A percentile compares a stretch with the other conserved stretches of the same genome.
Evolutionary conservation across 768 basidiomycete species (phyloP).

Genomic region (Piloderma croceum): DNA sequence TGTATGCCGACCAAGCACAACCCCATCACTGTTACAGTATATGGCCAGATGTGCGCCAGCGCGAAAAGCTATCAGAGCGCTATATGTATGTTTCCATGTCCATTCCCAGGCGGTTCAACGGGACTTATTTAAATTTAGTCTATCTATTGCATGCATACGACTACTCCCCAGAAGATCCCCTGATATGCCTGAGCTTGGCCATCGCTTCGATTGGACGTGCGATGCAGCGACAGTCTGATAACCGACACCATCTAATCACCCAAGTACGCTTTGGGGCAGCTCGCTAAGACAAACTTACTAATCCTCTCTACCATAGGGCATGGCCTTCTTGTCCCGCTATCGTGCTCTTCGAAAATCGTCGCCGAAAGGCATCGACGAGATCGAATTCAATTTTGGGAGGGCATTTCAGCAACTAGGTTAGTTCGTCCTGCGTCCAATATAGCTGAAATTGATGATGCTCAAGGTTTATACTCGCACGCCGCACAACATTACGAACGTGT

Average conservation of each 20-base stretch:
- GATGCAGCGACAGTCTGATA: conserved; percentile 92
- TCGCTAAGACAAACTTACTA: neutral
- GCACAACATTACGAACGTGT: conserved; percentile 80
- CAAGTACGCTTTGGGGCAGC: conserved; percentile 38
- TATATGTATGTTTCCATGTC: conserved; percentile 58
- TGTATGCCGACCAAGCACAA: conserved; percentile 63
- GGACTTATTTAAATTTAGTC: conserved; percentile 39
- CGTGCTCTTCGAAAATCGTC: conserved; percentile 51
- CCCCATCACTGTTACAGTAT: conserved; percentile 64
- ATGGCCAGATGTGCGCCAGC: conserved; percentile 79
- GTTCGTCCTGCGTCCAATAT: conserved; percentile 11
- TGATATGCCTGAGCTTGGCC: conserved; percentile 78
- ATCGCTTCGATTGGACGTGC: conserved; percentile 85
- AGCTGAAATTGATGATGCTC: neutral
- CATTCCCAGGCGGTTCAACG: neutral
- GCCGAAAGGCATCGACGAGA: conserved; percentile 53
- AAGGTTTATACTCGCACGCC: conserved; percentile 79
- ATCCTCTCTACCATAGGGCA: conserved; percentile 44
- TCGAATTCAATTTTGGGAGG: conserved; percentile 91
- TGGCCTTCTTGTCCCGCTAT: conserved; percentile 83
- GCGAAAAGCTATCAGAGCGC: conserved; percentile 88
- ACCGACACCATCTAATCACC: conserved; percentile 81
- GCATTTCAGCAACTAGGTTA: conserved; percentile 90
- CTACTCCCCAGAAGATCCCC: conserved; percentile 74
- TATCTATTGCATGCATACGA: conserved; percentile 89